Conservation (phyloP, 495 filamentous ascomycete genomes). For the Tuber indicum region DNA sequence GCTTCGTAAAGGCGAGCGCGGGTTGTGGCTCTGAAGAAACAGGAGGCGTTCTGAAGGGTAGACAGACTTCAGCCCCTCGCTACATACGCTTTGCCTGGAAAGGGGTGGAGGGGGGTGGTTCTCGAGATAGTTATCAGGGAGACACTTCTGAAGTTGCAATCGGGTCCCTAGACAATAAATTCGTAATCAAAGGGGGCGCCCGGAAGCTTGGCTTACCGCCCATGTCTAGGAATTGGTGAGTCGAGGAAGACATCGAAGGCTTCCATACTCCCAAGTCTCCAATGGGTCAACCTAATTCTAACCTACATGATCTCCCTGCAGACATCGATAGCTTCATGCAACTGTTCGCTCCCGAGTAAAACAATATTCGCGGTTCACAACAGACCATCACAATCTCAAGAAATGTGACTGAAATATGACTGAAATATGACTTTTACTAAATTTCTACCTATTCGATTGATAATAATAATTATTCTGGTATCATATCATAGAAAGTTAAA, state of each 20-base stretch:
- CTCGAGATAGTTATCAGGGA: not conserved
- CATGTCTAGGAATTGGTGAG: not conserved
- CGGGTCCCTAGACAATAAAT: not conserved
- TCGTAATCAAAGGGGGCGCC: not conserved
- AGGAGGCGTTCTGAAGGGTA: not conserved
- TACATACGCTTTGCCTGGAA: not conserved
- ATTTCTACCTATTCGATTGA: not conserved
- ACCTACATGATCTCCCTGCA: conserved; percentile 3
- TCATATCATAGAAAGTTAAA: not conserved
- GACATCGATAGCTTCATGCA: not conserved
- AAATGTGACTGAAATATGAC: too few relatives aligned
- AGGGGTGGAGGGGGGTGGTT: not conserved
- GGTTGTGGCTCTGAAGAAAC: not conserved
- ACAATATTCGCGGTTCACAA: not conserved
- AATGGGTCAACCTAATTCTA: not conserved
- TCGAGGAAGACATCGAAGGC: not conserved
- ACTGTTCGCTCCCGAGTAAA: not conserved
- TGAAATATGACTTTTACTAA: not conserved
- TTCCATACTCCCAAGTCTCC: not conserved
- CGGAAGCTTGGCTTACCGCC: not conserved
- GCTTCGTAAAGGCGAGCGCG: not conserved
- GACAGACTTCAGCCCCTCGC: not conserved
- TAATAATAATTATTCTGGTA: not conserved
- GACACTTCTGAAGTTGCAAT: not conserved
- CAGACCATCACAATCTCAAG: not conserved